Base-by-base conservation (phyloP, 2,329 filamentous ascomycete genomes). In the Penicillium sp. region DNA sequence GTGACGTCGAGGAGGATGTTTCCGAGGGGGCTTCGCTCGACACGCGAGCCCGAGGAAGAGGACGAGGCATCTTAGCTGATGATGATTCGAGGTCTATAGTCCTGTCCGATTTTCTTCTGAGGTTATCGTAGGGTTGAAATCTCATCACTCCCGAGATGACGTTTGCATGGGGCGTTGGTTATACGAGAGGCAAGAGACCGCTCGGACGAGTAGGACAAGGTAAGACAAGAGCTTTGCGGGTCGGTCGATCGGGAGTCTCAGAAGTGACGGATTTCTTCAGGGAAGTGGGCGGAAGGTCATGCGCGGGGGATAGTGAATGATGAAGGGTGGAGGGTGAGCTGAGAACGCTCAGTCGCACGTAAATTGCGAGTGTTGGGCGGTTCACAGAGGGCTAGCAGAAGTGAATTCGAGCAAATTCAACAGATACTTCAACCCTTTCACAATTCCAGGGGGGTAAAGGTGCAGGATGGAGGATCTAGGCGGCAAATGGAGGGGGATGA, bases 1-100 rank as follows among this genome's bases (percentile, higher is more conserved):
- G 75, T n/a, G 76, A 78, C 34, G 71, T 74, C 23, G 74, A 74
- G 2, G 70, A 70, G 12, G 75, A 77, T 24, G 75, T 75, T 57
- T 74, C 73, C 43, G 74, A 74, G 52, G 68, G 70, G 38, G 63
- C 65, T 59, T 73, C 73, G 60, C 70, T 71, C 63, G 73, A 66
- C 42, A 67, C 63, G 39, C 73, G 72, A 65, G 65, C 62, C 31
- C 63, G 54, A 52, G 68, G 65, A 47, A 70, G 65, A 57, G 66
- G 67, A 54, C 73, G 72, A 60, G 68, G 63, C 72, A 76, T 74
- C 26, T 45, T 58, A n/a, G 46, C 24, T 31, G 53, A 28, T 16
- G 47, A 34, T 13, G 41, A 46, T 34, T 59, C 43, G 42, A 31
- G 9, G 18, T 45, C 51, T n/a, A 46, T 38, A 21, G 34, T 49